Conservation (phyloP, 345 rosid species). For the Salix brachista region DNA sequence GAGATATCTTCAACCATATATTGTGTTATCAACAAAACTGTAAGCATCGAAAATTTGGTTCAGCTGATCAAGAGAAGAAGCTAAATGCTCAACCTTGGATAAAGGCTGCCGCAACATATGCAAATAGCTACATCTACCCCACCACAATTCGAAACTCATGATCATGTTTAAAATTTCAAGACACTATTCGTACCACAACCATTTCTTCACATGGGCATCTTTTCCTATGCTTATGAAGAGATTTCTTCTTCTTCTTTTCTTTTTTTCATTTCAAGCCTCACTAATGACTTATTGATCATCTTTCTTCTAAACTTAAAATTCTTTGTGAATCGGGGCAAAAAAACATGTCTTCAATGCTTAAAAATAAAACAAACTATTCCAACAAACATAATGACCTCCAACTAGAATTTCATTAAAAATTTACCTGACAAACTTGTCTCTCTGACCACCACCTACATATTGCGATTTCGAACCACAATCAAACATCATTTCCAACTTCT, state of each 20-base stretch:
- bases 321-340: too few species aligned
- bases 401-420: background rate
- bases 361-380: too few species aligned
- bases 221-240: background rate
- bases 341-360: background rate
- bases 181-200: background rate
- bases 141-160: background rate
- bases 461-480: constrained; percentile 61
- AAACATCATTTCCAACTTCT: constrained; percentile 54
- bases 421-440: constrained; percentile 90
- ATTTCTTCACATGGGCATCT: background rate
- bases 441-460: constrained; percentile 61
- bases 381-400: too few species aligned
- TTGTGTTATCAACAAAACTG: background rate
- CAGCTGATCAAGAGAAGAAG: background rate
- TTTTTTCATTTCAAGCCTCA: too few species aligned
- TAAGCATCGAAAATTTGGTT: background rate
- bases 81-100: background rate
- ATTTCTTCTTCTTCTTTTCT: background rate
- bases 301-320: too few species aligned
- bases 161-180: background rate
- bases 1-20: background rate
- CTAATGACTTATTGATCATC: too few species aligned
- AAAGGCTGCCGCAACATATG: too few species aligned
- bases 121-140: background rate